These are phyloP conservation scores for Russula brevipes DNA, from an alignment of 768 basidiomycete genomes.

Conservation along the genomic window DNA sequence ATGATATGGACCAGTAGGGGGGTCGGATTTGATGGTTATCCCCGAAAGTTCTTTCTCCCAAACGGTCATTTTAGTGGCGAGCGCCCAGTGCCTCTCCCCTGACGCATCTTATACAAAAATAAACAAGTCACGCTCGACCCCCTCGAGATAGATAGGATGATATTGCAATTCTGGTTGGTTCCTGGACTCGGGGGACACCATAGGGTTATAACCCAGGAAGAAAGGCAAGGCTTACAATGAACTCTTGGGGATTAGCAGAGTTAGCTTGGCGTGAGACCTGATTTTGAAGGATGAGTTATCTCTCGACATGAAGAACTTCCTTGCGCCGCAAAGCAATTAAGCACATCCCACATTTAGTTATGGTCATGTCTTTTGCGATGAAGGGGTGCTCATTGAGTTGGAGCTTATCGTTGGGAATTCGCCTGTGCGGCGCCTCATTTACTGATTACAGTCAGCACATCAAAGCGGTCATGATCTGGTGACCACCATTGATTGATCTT, in stretches of 20 bases:
- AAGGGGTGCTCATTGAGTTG: background rate
- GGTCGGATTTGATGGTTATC: background rate
- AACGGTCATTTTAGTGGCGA: background rate
- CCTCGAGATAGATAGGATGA: background rate
- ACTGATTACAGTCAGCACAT: background rate
- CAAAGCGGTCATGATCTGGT: slow-evolving; percentile 1
- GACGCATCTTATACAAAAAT: background rate
- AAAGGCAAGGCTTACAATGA: too few relatives aligned
- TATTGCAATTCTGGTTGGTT: background rate
- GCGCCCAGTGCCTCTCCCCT: slow-evolving; percentile 1
- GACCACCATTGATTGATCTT: background rate
- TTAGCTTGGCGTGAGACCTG: background rate
- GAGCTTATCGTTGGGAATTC: background rate
- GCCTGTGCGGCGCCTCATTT: background rate
- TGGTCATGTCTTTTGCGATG: background rate
- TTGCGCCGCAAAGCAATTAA: background rate
- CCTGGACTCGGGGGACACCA: background rate
- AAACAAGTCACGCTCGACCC: background rate
- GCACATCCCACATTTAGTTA: background rate
- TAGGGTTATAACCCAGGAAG: background rate
- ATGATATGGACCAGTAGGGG: background rate
- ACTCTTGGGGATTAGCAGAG: too few relatives aligned
- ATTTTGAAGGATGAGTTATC: too few relatives aligned
- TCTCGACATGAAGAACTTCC: background rate
- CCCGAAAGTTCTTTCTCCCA: background rate